Base-by-base conservation (phyloP, 192 early-diverging fungal species). In the Linnemannia zychae region DNA sequence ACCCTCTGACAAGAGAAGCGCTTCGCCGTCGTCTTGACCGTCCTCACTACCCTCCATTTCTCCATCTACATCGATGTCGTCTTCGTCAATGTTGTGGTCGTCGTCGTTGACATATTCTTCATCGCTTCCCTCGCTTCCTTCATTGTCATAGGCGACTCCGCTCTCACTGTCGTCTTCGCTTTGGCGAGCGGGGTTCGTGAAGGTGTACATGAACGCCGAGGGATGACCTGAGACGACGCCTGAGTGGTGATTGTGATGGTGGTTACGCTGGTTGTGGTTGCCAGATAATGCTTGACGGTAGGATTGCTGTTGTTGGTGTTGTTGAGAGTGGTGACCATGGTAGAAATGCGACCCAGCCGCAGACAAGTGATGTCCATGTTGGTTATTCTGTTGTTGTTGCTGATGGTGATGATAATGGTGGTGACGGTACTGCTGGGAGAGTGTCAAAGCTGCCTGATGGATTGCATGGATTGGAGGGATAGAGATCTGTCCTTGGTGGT, bases 351-450 rank as follows among this genome's bases (percentile, higher is more conserved):
- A 3, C 3, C 40, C 40, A 3, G 40, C 9, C 40, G 40, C 9
- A n/a, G 40, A 9, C 40, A 44, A 44, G 40, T 44, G 31, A 12
- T n/a, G 28, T 0, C 1, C 11, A 11, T 63, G 28, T 12, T 44
- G 36, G 15, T 18, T 22, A 16, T 18, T 18, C 4, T 72, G 47
- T 12, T 72, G 71, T 0, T 44, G 24, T 1, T 73, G 28, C 11
- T 73, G 36, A 4, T 60, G 73, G 57, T 60, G 60, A 16, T 75
- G 73, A 28, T 75, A 57, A 22, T 75, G 20, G 33, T 67, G 74
- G 17, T 75, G 74, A 15, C 24, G 57, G 28, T 63, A 63, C 57
- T 63, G 57, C 57, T 63, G 57, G 13, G 57, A 63, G 13, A 63
- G 57, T 0, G 57, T 31, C 57, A 63, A 31, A 28, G 57, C 57